Evolutionary conservation across 495 filamentous ascomycete species (phyloP).

Genomic region (Lepraria neglecta): DNA sequence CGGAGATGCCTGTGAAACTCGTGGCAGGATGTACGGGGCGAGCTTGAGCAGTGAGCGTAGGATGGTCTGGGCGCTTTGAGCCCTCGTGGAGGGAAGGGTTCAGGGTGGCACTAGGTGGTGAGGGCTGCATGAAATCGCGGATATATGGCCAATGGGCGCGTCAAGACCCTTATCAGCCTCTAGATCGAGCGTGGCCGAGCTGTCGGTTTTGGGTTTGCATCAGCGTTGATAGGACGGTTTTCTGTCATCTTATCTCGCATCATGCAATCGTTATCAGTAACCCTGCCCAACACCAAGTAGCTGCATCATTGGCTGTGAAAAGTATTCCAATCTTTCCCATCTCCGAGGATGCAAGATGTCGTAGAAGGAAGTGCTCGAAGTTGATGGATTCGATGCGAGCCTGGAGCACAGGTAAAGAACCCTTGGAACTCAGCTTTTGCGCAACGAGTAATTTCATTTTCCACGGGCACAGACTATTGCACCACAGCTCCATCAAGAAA

Average conservation of each 20-base stretch:
- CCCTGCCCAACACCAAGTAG: background rate
- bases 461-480: too few relatives aligned
- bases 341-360: conserved; percentile 14
- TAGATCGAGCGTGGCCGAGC: background rate
- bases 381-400: background rate
- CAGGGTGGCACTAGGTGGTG: background rate
- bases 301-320: background rate
- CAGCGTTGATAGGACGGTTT: background rate
- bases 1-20: conserved; percentile 7
- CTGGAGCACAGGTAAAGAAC: background rate
- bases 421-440: background rate
- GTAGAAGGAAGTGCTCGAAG: background rate
- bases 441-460: too few relatives aligned
- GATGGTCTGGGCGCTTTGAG: background rate
- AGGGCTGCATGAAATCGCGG: conserved; percentile 16
- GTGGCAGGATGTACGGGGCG: background rate
- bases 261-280: conserved; percentile 13
- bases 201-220: background rate
- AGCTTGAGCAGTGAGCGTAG: background rate
- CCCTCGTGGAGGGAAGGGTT: background rate
- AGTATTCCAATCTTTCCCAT: conserved; percentile 6
- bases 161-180: conserved; percentile 15
- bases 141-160: conserved; percentile 14
- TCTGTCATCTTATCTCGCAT: conserved; percentile 7
- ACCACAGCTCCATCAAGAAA: too few relatives aligned